These are phyloP conservation scores for Starmerella roubikii DNA, from an alignment of 805 yeast species.

Conservation along the genomic window DNA sequence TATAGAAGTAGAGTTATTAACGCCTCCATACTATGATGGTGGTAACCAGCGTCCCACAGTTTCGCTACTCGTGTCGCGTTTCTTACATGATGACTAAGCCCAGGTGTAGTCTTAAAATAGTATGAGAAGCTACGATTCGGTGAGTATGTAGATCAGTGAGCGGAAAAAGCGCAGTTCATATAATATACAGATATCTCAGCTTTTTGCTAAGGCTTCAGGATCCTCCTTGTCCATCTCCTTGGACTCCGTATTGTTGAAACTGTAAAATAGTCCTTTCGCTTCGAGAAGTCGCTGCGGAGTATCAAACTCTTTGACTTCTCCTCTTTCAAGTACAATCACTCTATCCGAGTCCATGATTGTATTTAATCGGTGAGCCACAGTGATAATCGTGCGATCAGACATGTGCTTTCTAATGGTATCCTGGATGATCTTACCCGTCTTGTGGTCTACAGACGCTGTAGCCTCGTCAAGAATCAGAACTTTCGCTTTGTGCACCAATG, in stretches of 20 bases:
- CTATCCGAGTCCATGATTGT: slow-evolving; percentile 69
- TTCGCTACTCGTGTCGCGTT: no score
- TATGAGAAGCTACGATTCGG: no score
- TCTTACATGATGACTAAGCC: no score
- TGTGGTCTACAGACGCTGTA: slow-evolving; percentile 67
- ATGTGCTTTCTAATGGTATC: slow-evolving; percentile 58
- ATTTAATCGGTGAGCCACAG: slow-evolving; percentile 75
- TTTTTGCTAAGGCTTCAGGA: no score
- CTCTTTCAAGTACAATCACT: slow-evolving; percentile 56
- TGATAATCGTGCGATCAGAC: slow-evolving; percentile 55
- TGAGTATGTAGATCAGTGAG: no score
- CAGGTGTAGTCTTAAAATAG: no score
- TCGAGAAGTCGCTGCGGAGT: slow-evolving; percentile 31
- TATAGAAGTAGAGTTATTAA: no score
- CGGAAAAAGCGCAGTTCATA: no score
- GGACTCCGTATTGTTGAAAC: slow-evolving; percentile 14
- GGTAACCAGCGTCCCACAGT: no score
- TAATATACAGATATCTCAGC: no score
- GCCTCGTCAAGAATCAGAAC: slow-evolving; percentile 70
- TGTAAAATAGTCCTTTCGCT: slow-evolving; percentile 17
- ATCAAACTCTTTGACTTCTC: slow-evolving; percentile 60
- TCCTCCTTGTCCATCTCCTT: no score
- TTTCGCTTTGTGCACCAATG: slow-evolving; percentile 52
- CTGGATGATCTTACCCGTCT: slow-evolving; percentile 64
- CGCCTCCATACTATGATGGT: no score